Evolutionary conservation across 2,329 filamentous ascomycete genomes (phyloP), one percentile per base, ranked within the genome.

Genomic region (Cladosporium sp.): DNA sequence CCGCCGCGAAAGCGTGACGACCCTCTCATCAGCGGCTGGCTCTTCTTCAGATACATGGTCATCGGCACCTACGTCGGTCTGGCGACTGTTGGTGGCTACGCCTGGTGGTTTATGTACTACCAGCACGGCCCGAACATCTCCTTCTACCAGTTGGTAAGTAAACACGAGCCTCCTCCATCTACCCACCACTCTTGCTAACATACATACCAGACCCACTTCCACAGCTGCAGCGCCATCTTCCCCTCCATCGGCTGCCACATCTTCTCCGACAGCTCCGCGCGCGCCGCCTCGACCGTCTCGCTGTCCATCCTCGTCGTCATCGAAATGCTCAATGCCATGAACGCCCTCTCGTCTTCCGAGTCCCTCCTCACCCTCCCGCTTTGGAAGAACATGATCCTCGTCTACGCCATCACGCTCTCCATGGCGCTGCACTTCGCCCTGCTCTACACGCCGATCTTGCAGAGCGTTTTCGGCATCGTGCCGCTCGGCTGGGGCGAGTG

Each of bases 71-170:
- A 98, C 59, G 93, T 98, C 54, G 93, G 93, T 67, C 78, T 89
- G 38, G 93, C 93, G 50, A 98, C 93, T 3, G 95, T 98, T 16
- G 90, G 86, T 66, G 93, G 95, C 43, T 98, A 98, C 68, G 92
- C 89, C n/a, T 98, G 93, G 93, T 98, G 90, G 89, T 98, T 97
- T 78, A 91, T 98, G 86, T 95, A 87, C 77, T 92, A 97, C 75
- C 74, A 84, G 8, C 83, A 85, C 60, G 93, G 93, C 0, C 93
- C 93, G 19, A 88, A 95, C 70, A 95, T 98, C 72, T 84, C 78
- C 58, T 95, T 97, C 75, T 86, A 81, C 70, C 89, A 98, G 68
- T 77, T 98, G 60, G 77, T 80, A 71, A 70, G 76, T 70, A 34
- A 19, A 10, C 10, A 18, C 13, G 13, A 43, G 19, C 4, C 1